phyloP scores from a whole-genome alignment of 495 filamentous ascomycete species.

The Penicillium steckii region DNA sequence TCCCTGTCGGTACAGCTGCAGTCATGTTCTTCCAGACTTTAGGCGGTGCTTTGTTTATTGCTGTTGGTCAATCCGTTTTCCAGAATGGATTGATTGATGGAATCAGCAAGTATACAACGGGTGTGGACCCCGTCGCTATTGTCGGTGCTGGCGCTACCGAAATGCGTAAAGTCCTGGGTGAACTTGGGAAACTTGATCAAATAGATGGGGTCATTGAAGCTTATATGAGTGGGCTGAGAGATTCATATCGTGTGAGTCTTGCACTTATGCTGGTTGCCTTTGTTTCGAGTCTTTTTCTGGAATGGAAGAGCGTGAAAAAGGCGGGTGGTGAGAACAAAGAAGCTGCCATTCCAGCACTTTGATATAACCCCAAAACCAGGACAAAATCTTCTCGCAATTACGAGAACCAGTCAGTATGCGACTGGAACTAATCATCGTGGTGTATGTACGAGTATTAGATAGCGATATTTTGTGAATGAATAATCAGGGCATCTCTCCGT shows the following conservation, averaged over 20 bases:
- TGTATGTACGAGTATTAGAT: too few relatives aligned
- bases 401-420: too few relatives aligned
- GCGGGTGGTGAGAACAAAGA: constrained; percentile 11
- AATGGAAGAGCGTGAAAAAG: constrained; percentile 53
- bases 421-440: too few relatives aligned
- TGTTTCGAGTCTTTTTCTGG: constrained; percentile 39
- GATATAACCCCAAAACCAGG: constrained; percentile 7
- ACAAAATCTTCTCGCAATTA: background rate
- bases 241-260: constrained; percentile 28
- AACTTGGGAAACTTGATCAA: constrained; percentile 22
- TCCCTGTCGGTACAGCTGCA: constrained; percentile 39
- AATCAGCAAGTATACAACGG: constrained; percentile 39
- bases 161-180: constrained; percentile 43
- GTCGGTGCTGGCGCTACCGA: constrained; percentile 38
- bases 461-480: too few relatives aligned
- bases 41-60: constrained; percentile 66
- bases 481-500: too few relatives aligned
- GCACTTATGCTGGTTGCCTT: constrained; percentile 36
- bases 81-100: constrained; percentile 55
- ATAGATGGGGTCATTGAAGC: constrained; percentile 25
- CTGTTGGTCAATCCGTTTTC: constrained; percentile 63
- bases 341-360: constrained; percentile 13
- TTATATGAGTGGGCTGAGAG: constrained; percentile 28
- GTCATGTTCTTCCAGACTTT: constrained; percentile 71
- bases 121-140: constrained; percentile 36